These are phyloP conservation scores for Lycium barbarum DNA, from an alignment of 257 asterid genomes.

Conservation along the genomic window DNA sequence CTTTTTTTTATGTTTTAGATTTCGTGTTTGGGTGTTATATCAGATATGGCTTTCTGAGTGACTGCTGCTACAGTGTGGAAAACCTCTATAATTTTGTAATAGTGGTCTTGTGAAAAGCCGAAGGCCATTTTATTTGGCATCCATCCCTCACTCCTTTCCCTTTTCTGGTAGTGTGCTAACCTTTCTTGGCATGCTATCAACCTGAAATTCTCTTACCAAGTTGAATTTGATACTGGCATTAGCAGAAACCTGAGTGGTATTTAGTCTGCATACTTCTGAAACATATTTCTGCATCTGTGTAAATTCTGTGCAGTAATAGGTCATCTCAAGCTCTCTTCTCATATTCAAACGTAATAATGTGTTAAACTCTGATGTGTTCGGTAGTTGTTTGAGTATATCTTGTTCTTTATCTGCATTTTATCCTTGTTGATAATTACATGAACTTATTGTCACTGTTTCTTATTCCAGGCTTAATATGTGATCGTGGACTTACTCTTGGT, in stretches of 20 bases:
- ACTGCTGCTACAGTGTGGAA: neutral
- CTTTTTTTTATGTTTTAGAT: neutral
- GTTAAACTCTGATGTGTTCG: neutral
- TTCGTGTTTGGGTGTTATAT: neutral
- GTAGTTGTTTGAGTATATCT: neutral
- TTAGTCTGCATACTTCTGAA: neutral
- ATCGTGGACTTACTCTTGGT: constrained; percentile 91
- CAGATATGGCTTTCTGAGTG: neutral
- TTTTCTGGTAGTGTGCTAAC: neutral
- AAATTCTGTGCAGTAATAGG: neutral
- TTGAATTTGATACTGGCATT: neutral
- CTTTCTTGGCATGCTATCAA: neutral
- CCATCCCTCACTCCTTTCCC: neutral
- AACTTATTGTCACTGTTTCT: constrained; percentile 23
- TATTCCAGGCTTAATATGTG: constrained; percentile 80
- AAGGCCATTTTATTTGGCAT: neutral
- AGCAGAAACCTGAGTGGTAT: neutral
- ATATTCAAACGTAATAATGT: neutral
- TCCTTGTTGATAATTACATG: neutral
- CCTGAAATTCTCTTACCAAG: neutral
- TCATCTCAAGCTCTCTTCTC: neutral
- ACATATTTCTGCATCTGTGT: neutral
- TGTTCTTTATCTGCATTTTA: neutral
- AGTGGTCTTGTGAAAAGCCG: neutral
- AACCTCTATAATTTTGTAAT: neutral